phyloP scores from a whole-genome alignment of 75 land plant species.

The Larix kaempferi region DNA sequence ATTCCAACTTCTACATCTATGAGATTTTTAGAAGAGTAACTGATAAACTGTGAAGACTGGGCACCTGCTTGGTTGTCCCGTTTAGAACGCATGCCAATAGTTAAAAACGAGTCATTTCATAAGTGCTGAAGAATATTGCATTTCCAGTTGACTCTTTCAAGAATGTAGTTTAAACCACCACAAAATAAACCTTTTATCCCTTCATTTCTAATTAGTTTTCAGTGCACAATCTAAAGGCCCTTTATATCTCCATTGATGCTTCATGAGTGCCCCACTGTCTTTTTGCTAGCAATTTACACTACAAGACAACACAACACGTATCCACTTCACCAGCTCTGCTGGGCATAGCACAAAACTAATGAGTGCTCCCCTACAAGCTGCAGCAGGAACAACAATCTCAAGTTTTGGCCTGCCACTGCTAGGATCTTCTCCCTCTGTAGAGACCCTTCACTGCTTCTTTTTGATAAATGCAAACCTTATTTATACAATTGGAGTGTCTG shows the following conservation, averaged over 20 bases:
- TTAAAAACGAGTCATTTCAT: constrained; percentile 65
- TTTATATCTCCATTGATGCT: constrained; percentile 33
- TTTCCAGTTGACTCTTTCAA: constrained; percentile 88
- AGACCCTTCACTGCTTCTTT: too few species aligned
- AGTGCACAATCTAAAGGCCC: constrained; percentile 87
- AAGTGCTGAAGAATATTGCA: constrained; percentile 74
- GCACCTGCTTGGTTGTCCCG: constrained; percentile 7
- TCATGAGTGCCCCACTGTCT: constrained; percentile 18
- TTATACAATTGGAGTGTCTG: too few species aligned
- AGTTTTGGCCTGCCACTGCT: constrained; percentile 51
- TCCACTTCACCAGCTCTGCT: constrained; percentile 74
- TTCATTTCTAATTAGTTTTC: constrained; percentile 65
- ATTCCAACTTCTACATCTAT: constrained; percentile 78
- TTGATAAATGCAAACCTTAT: too few species aligned
- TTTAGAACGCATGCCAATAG: constrained; percentile 2
- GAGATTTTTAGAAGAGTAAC: constrained; percentile 16
- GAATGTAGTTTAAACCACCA: constrained; percentile 75
- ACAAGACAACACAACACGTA: constrained; percentile 22
- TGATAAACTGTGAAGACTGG: constrained; percentile 16
- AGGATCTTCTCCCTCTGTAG: constrained; percentile 48
- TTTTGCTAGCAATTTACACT: constrained; percentile 99
- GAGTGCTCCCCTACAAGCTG: constrained; percentile 75
- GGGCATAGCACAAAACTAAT: constrained; percentile 90
- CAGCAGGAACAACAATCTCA: constrained; percentile 76
- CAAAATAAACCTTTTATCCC: constrained; percentile 89